Evolutionary conservation across 2,329 filamentous ascomycete species (phyloP).

Genomic region (Cladophialophora psammophila): DNA sequence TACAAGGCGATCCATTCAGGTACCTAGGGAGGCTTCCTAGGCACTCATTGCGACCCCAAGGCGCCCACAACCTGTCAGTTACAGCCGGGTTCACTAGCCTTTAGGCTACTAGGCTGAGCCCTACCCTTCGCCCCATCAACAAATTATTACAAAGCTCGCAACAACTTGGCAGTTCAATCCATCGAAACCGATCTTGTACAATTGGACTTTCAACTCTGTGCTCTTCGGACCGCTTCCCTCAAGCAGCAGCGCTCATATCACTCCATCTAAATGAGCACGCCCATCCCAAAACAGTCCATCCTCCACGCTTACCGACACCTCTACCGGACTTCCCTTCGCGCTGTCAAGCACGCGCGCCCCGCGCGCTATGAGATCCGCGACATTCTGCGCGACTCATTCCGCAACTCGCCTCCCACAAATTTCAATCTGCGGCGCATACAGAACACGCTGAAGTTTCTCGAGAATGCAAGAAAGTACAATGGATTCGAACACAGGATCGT

Average conservation of each 20-base stretch:
- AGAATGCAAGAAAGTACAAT: conserved; percentile 48
- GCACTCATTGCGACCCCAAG: too few relatives aligned
- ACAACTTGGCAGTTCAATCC: background rate
- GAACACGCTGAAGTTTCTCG: conserved; percentile 57
- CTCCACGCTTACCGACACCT: conserved; percentile 65
- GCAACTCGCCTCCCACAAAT: conserved; percentile 46
- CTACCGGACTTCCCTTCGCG: conserved; percentile 61
- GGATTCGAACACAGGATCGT: conserved; percentile 58
- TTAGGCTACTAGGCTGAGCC: too few relatives aligned
- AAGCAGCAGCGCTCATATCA: background rate
- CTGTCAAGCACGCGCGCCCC: conserved; percentile 65
- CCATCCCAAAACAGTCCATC: conserved; percentile 41
- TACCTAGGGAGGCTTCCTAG: too few relatives aligned
- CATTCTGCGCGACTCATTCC: conserved; percentile 53
- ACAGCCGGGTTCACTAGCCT: too few relatives aligned
- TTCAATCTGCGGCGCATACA: conserved; percentile 51
- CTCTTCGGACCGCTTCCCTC: background rate
- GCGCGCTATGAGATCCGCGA: conserved; percentile 61
- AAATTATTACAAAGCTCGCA: background rate
- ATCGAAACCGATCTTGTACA: background rate
- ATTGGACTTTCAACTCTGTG: background rate
- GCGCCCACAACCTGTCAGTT: too few relatives aligned
- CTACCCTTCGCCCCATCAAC: too few relatives aligned
- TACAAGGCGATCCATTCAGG: too few relatives aligned
- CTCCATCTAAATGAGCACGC: conserved; percentile 6